These are phyloP conservation scores for Phaeosphaeriaceae sp. DNA, from an alignment of 2,329 filamentous ascomycete genomes.

Conservation along the genomic window DNA sequence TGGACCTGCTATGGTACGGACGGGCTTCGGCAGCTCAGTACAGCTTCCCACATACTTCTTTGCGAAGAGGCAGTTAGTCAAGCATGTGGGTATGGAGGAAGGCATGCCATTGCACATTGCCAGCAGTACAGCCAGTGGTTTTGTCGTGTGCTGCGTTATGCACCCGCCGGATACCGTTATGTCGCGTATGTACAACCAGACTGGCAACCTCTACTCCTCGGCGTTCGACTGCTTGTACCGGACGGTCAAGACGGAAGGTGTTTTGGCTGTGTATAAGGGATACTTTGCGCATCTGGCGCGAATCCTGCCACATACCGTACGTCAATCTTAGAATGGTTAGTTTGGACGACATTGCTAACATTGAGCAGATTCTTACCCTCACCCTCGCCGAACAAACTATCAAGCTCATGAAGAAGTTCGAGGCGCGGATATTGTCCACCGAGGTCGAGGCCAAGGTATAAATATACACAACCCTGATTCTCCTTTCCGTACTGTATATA, in stretches of 20 bases:
- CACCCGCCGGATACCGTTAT: constrained; percentile 99
- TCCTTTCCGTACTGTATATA: background rate
- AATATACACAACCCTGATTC: background rate
- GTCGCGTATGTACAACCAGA: constrained; percentile 98
- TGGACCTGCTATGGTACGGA: constrained; percentile 91
- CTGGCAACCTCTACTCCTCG: constrained; percentile 92
- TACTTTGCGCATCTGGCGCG: constrained; percentile 93
- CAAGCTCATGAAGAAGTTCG: constrained; percentile 83
- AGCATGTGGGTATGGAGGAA: constrained; percentile 87
- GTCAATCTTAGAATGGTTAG: constrained; percentile 25
- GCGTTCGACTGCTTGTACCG: constrained; percentile 92
- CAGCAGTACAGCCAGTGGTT: constrained; percentile 88
- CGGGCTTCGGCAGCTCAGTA: constrained; percentile 93
- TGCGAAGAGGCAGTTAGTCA: constrained; percentile 84
- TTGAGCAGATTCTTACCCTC: constrained; percentile 77
- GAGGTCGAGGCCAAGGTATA: constrained; percentile 57
- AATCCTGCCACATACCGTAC: constrained; percentile 88
- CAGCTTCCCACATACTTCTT: constrained; percentile 99
- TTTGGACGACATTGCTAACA: background rate
- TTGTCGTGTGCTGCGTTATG: constrained; percentile 98
- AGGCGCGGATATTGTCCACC: constrained; percentile 64
- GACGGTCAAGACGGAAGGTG: constrained; percentile 88
- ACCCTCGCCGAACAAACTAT: constrained; percentile 96
- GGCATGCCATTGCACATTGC: constrained; percentile 87
- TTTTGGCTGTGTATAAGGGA: constrained; percentile 96